Evolutionary conservation across 352 stramenopile genomes (phyloP).

Genomic region (Phytophthora melonis): DNA sequence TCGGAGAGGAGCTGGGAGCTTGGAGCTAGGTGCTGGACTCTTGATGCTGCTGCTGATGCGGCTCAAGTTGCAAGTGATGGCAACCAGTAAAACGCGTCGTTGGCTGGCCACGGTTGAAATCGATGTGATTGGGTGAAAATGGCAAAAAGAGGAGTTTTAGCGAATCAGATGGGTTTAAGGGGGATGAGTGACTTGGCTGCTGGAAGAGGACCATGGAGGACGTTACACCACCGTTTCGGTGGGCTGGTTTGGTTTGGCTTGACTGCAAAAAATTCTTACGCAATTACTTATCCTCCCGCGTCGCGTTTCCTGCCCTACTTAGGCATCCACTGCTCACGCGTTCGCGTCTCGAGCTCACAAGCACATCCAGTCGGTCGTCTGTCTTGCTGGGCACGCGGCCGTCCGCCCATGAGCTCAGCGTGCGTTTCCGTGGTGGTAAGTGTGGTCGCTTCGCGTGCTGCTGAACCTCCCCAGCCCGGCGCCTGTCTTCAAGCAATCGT

Average conservation of each 20-base stretch:
- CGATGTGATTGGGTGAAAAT: conserved; percentile 24
- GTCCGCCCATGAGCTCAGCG: neutral
- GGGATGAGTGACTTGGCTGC: neutral
- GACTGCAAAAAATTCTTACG: conserved; percentile 24
- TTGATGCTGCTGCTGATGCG: neutral
- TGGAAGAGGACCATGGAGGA: neutral
- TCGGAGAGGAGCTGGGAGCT: neutral
- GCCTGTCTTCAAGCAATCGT: too few relatives aligned
- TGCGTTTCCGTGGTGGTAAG: neutral
- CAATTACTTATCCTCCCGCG: conserved; percentile 20
- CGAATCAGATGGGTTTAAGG: conserved; percentile 13
- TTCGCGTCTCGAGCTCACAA: conserved; percentile 6
- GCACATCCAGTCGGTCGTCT: conserved; percentile 11
- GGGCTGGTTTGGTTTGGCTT: neutral
- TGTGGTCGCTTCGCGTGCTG: neutral
- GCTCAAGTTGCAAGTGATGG: conserved; percentile 37
- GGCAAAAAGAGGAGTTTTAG: neutral
- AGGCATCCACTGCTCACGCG: too few relatives aligned
- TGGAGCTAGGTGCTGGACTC: too few relatives aligned
- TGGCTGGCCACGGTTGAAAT: neutral
- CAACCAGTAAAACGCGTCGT: conserved; percentile 37
- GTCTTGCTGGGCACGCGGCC: too few relatives aligned
- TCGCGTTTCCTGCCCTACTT: too few relatives aligned
- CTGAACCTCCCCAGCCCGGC: neutral
- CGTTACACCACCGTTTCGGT: neutral